phyloP scores from a whole-genome alignment of 2,329 filamentous ascomycete species.

The Bipolaris bicolor region DNA sequence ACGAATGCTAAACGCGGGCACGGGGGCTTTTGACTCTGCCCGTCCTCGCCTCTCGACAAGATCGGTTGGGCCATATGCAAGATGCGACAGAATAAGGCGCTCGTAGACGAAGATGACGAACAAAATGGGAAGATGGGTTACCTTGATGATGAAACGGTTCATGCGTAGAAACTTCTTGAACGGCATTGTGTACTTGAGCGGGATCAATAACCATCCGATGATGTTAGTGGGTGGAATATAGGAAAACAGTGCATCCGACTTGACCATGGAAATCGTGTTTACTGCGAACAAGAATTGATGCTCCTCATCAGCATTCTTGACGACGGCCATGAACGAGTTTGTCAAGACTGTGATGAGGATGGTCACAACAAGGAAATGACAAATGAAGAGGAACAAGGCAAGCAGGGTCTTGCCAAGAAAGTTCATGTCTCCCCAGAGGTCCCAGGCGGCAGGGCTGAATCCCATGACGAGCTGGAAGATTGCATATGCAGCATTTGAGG shows the following conservation, averaged over 20 bases:
- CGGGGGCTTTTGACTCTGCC: constrained; percentile 65
- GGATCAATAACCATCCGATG: constrained; percentile 86
- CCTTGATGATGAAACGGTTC: constrained; percentile 90
- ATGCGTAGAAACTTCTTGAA: constrained; percentile 81
- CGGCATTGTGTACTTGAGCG: constrained; percentile 78
- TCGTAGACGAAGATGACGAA: constrained; percentile 90
- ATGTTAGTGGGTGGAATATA: constrained; percentile 93
- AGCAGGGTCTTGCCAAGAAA: constrained; percentile 76
- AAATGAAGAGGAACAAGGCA: constrained; percentile 86
- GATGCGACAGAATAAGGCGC: constrained; percentile 74
- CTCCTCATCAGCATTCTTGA: constrained; percentile 91
- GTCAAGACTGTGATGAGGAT: constrained; percentile 95
- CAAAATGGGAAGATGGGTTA: constrained; percentile 85
- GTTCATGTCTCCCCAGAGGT: constrained; percentile 83
- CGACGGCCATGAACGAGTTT: constrained; percentile 94
- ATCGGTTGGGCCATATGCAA: constrained; percentile 82
- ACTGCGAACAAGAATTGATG: constrained; percentile 93
- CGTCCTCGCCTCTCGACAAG: constrained; percentile 73
- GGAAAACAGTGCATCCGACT: constrained; percentile 94
- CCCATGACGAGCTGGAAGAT: constrained; percentile 96
- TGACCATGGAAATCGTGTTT: constrained; percentile 97
- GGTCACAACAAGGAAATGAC: constrained; percentile 92
- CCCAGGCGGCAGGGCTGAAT: constrained; percentile 94
- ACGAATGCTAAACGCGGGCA: constrained; percentile 50
- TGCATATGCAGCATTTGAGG: constrained; percentile 79